Base-by-base conservation (phyloP, 192 early-diverging fungal genomes). In the Allomyces javanicus region DNA sequence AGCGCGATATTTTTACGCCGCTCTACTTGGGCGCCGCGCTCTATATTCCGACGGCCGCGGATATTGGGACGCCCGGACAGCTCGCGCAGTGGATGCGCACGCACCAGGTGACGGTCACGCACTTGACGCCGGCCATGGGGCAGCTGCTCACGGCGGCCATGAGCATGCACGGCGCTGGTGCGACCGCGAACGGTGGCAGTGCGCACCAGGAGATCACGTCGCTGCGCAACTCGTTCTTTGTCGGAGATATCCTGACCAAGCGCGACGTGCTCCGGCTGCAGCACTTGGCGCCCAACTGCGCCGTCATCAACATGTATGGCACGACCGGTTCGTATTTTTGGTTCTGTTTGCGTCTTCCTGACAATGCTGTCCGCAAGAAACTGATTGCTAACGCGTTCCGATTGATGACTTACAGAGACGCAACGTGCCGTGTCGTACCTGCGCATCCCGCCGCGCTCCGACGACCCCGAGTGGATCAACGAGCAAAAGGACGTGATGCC, bases 1-100 rank as follows among this genome's bases (percentile, higher is more conserved):
- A 99, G 77, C 89, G 96, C 63, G 96, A 99, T 72, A 93, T 99
- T 66, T 99, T 99, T 68, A 99, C 96, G n/a, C 94, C 96, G 11
- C 76, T 91, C 45, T 99, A 93, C 77, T 79, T 99, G 25, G 96
- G 94, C 61, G 93, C 96, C 22, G 83, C 92, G 75, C 81, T 99
- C 19, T 87, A 91, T 71, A 88, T 99, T 65, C 96, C 96, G 25
- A 96, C 94, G 22, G 73, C 77, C 43, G 93, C 91, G 72, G 93
- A 97, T 66, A 99, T 99, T 74, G 94, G 93, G 66, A 78, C 84
- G 23, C 95, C 96, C 14, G 96, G 96, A n/a, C 87, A 83, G 69
- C 80, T 99, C 55, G 95, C 96, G 23, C 78, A 85, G 70, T 99
- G 96, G 96, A 96, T 99, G 96, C 76, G 81, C 14, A 71, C 76